Evolutionary conservation across 169 alveolate species (phyloP), one percentile per base, ranked within the genome.

Genomic region (Neospora caninum): DNA sequence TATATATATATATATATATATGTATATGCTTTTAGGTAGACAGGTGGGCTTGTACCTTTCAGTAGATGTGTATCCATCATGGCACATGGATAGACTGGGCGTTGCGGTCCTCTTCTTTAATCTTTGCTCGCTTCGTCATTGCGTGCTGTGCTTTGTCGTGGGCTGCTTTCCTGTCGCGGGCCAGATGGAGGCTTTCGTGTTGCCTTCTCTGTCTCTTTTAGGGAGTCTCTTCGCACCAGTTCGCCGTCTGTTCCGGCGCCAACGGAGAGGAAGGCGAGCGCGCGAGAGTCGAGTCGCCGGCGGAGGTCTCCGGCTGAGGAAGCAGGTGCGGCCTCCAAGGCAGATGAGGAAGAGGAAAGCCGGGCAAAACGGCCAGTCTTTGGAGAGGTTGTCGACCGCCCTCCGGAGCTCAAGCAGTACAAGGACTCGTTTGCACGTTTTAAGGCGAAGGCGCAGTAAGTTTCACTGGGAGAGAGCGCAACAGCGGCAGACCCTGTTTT

Each of bases 401-500:
- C 86, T 38, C 86, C 86, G 43, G 45, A 78, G 86, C 86, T 78
- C 13, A 78, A n/a, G 86, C 86, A n/a, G 29, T 78, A 18, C 45
- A 78, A 78, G 39, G 86, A 78, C 27, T 18, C 45, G 86, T 78
- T 78, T 25, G 86, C 86, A 43, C 39, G 86, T 16, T 38, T 78
- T 25, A 78, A 78, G 42, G 86, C 39, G 86, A 78, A 78, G 45
- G 22, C 86, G 4, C 43, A 78, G 39, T 64, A 64, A 22, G 73
- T 64, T 64, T 29, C 73, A n/a, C n/a, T n/a, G n/a, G n/a, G n/a
- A n/a, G n/a, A n/a, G n/a, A n/a, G n/a, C n/a, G n/a, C n/a, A n/a
- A n/a, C n/a, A n/a, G n/a, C n/a, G n/a, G n/a, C n/a, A n/a, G n/a
- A n/a, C n/a, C n/a, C n/a, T n/a, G n/a, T n/a, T n/a, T n/a, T n/a